A percentile compares a stretch with the other conserved stretches of the same genome.
Conservation (phyloP, 306 rosid species). For the Oemleria cerasiformis region DNA sequence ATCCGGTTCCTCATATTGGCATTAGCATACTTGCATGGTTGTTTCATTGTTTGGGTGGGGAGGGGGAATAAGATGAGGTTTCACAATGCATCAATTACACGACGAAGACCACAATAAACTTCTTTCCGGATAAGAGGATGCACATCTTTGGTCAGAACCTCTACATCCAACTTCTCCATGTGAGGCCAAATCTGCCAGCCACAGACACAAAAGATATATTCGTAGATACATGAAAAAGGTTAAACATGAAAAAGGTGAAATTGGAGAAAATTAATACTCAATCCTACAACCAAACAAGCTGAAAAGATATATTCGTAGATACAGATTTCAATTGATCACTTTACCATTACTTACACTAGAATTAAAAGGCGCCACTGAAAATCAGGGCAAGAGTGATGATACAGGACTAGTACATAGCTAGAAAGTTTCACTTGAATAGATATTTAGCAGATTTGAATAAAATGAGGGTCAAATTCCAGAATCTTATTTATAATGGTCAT, state of each 20-base stretch:
- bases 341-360: no score
- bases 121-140: constrained; percentile 67
- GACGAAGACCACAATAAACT: constrained; percentile 68
- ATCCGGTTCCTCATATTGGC: neutral
- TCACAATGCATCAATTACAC: constrained; percentile 44
- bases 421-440: no score
- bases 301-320: no score
- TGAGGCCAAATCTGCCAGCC: constrained; percentile 82
- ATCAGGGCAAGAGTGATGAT: no score
- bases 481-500: neutral
- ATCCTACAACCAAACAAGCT: no score
- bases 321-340: no score
- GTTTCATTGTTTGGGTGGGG: neutral
- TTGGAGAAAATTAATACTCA: no score
- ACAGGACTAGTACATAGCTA: neutral
- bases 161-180: constrained; percentile 77
- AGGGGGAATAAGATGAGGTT: neutral
- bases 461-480: neutral
- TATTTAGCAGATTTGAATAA: neutral
- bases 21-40: neutral
- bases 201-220: constrained; percentile 12
- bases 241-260: no score
- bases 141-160: constrained; percentile 57
- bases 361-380: no score
- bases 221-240: no score